Base-by-base conservation (phyloP, 1,139 yeast genomes). In the Yamadazyma triangularis region DNA sequence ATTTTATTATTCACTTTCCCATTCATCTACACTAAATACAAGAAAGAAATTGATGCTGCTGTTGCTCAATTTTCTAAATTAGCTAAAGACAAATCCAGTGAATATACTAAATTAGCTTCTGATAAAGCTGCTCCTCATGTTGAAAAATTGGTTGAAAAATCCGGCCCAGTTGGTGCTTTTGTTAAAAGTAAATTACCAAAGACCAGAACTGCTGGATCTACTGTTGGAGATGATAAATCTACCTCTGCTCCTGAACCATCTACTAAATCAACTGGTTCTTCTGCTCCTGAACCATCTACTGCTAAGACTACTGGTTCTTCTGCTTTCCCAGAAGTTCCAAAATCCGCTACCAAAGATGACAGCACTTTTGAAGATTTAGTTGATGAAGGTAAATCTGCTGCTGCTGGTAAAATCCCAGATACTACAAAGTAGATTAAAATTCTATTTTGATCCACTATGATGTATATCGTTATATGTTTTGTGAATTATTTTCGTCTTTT, bases 41-140 rank as follows among this genome's bases (percentile, higher is more conserved):
- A 87, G 70, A 70, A 70, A 50, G 83, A 84, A 64, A 83, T 91
- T 56, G 95, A 89, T 60, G 79, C 80, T 32, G 75, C 77, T 33
- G 72, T 83, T 35, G 73, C 73, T 38, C 69, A 77, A 44, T 72
- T 68, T 54, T 62, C 79, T 42, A 64, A 71, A 43, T 49, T 74
- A 32, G 79, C 79, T 35, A 74, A 73, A 53, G 70, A 64, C 30
- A 79, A 82, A 61, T 56, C 76, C 36, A 47, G 64, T 27, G 81
- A 79, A 53, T 61, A 56, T 47, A 56, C 71, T 38, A 58, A 68
- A 39, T 30, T 64, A 30, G 82, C 79, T 32, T 70, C 73, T 42
- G 70, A 72, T 41, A 76, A 79, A 58, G 74, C 77, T 39, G 60
- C 62, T 42, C 73, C 73, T 34, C 62, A 60, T 45, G 36, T 67